Base-by-base conservation (phyloP, 2,329 filamentous ascomycete species). In the Fusarium penzigii region DNA sequence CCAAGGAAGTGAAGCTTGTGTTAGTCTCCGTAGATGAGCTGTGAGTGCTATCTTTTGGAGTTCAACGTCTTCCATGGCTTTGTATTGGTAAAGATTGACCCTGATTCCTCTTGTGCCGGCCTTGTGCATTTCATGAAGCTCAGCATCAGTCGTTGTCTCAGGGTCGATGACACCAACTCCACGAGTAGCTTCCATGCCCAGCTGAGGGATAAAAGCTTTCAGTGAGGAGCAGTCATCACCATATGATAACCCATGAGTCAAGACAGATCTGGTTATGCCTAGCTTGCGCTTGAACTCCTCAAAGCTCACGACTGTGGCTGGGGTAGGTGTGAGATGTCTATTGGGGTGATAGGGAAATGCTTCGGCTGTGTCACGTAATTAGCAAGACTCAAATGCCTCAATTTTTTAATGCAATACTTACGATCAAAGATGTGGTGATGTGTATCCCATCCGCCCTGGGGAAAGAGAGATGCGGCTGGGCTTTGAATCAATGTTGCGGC, bases 181-280 rank as follows among this genome's bases (percentile, higher is more conserved):
- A 13, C 36, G 46, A 6, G 70, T 71, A 10, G 51, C 54, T 6
- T 47, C 50, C 3, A 40, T 45, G 0, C 62, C 65, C 1, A 73
- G 55, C 6, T 65, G 62, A 0, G 61, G 34, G 2, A 71, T 58
- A 44, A 72, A 73, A 2, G 61, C 48, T 17, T 64, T 66, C 2
- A 73, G 44, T 0, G 69, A 73, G 2, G 63, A 61, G 48, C 66
- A 67, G 46, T 73, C 70, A 29, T 69, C 61, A 6, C 71, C 70
- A 16, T 72, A 72, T 0, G 70, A 73, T 1, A 73, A 48, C 1
- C 70, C 71, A 49, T 73, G 71, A 0, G 69, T 67, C 0, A 73
- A 56, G 6, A 72, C 69, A 0, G 70, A 72, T 39, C 71, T 62
- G 1, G 68, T 70, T 17, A 72, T 65, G 1, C 59, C 61, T 1